phyloP scores from a whole-genome alignment of 1,284 basidiomycete species.

The Boletus mariae region DNA sequence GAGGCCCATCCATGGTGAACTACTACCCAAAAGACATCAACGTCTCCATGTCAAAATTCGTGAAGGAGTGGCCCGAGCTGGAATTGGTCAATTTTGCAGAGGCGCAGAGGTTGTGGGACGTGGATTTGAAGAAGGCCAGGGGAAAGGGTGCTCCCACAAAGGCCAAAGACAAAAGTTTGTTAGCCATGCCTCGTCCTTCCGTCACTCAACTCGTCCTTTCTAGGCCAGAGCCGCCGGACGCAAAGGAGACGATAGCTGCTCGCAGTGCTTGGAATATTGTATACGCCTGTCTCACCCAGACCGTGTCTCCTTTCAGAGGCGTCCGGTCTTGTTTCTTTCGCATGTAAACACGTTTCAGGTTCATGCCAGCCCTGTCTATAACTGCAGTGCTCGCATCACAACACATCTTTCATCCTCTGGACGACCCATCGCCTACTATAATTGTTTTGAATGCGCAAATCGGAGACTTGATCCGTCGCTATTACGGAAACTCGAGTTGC shows the following conservation, averaged over 20 bases:
- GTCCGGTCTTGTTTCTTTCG: too few relatives aligned
- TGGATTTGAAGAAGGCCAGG: constrained; percentile 63
- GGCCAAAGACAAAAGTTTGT: constrained; percentile 63
- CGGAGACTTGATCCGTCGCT: too few relatives aligned
- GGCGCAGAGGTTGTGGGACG: constrained; percentile 61
- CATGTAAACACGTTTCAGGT: too few relatives aligned
- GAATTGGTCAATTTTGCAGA: constrained; percentile 63
- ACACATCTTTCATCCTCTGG: too few relatives aligned
- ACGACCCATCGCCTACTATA: too few relatives aligned
- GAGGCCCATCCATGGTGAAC: constrained; percentile 72
- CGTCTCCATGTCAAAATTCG: constrained; percentile 49
- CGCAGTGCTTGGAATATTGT: too few relatives aligned
- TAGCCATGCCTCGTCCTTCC: background rate
- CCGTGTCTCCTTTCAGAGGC: too few relatives aligned
- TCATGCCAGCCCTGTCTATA: too few relatives aligned
- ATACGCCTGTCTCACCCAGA: background rate
- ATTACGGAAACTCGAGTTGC: too few relatives aligned
- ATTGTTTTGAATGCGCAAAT: too few relatives aligned
- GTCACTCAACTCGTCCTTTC: constrained; percentile 1
- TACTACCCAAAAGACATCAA: constrained; percentile 69
- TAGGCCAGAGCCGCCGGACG: constrained; percentile 32
- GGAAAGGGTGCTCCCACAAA: constrained; percentile 81
- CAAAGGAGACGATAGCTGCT: constrained; percentile 24
- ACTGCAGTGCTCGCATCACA: too few relatives aligned
- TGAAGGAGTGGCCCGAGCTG: constrained; percentile 50